phyloP scores from a whole-genome alignment of 768 basidiomycete species.

The Phanerochaete sordida region DNA sequence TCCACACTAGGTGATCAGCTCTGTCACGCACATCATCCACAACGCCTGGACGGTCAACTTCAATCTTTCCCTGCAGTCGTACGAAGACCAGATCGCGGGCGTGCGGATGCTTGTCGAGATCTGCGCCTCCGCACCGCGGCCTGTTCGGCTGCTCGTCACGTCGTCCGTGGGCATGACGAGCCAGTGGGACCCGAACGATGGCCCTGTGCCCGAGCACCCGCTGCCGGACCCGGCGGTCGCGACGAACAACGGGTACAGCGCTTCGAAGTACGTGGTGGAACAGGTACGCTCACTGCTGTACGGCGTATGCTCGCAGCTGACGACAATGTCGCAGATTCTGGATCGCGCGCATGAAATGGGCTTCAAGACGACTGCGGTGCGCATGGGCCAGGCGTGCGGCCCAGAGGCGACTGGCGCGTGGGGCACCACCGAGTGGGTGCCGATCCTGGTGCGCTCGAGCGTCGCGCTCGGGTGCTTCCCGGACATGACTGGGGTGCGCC shows the following conservation, averaged over 20 bases:
- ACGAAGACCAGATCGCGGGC: slow-evolving; percentile 24
- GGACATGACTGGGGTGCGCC: slow-evolving; percentile 4
- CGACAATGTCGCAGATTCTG: slow-evolving; percentile 8
- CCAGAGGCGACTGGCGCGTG: slow-evolving; percentile 21
- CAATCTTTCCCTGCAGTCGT: slow-evolving; percentile 28
- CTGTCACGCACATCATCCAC: slow-evolving; percentile 9
- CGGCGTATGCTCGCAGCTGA: neutral
- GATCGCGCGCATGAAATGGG: slow-evolving; percentile 2
- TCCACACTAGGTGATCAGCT: neutral
- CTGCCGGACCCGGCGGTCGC: slow-evolving; percentile 23
- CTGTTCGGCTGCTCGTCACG: slow-evolving; percentile 27
- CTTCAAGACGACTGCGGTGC: slow-evolving; percentile 10
- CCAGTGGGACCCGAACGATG: slow-evolving; percentile 7
- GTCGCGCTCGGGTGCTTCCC: slow-evolving; percentile 12
- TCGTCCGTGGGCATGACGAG: slow-evolving; percentile 29
- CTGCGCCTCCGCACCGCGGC: slow-evolving; percentile 20
- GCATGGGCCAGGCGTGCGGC: slow-evolving; percentile 27
- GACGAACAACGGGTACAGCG: slow-evolving; percentile 33
- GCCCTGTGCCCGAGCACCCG: slow-evolving; percentile 22
- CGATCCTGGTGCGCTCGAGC: slow-evolving; percentile 17
- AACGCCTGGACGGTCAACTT: slow-evolving; percentile 40
- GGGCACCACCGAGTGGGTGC: slow-evolving; percentile 29
- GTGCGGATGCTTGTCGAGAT: slow-evolving; percentile 31
- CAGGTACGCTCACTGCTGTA: slow-evolving; percentile 18
- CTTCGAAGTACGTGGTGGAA: slow-evolving; percentile 42